Conservation (phyloP, 2,329 filamentous ascomycete genomes). For the Xylaria sp. region DNA sequence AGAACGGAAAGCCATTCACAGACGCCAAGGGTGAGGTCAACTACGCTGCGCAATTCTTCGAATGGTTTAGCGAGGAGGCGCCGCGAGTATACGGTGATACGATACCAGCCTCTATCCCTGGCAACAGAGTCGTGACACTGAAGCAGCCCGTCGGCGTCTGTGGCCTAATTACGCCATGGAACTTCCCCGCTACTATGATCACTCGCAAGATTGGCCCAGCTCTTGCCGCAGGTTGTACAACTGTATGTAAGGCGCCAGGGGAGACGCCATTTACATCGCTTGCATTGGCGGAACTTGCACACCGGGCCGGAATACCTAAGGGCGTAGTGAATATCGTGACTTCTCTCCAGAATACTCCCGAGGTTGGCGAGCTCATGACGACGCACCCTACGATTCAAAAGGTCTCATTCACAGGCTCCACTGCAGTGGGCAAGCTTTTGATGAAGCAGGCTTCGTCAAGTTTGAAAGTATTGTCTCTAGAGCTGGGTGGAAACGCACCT, state of each 20-base stretch:
- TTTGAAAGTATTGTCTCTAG: conserved; percentile 83
- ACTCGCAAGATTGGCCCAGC: conserved; percentile 74
- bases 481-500: conserved; percentile 92
- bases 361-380: conserved; percentile 78
- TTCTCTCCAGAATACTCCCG: conserved; percentile 76
- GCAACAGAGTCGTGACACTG: conserved; percentile 77
- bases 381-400: conserved; percentile 80
- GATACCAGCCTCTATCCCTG: conserved; percentile 71
- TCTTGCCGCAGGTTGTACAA: conserved; percentile 92
- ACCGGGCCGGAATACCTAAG: conserved; percentile 85
- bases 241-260: conserved; percentile 87
- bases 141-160: conserved; percentile 87
- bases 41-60: conserved; percentile 77
- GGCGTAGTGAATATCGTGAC: conserved; percentile 93
- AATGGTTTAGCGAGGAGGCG: conserved; percentile 84
- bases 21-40: conserved; percentile 75
- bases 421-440: conserved; percentile 71
- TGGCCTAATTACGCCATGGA: conserved; percentile 87
- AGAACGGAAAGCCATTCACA: conserved; percentile 84
- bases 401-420: conserved; percentile 90
- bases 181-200: conserved; percentile 82
- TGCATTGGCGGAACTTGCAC: conserved; percentile 83
- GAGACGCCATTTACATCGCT: conserved; percentile 93
- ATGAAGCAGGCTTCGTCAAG: conserved; percentile 90
- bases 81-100: conserved; percentile 76